Evolutionary conservation across 768 basidiomycete species (phyloP).

Genomic region (Macrocybe gigantea): DNA sequence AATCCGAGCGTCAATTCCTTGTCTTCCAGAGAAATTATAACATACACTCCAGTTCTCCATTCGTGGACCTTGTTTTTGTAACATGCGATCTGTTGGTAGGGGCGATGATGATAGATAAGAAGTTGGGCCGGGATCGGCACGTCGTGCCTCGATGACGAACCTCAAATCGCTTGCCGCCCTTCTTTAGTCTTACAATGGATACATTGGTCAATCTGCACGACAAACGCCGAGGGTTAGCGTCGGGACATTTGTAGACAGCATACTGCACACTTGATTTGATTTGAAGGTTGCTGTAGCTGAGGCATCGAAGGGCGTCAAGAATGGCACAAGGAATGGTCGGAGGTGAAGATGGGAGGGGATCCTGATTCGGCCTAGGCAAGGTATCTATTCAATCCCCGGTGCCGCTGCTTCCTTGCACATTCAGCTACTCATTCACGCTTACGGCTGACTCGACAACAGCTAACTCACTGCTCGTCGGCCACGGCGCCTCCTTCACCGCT

Average conservation of each 20-base stretch:
- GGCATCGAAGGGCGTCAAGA: slow-evolving; percentile 27
- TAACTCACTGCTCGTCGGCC: too few species aligned
- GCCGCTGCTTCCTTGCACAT: too few species aligned
- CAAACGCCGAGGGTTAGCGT: not conserved
- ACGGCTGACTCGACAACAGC: too few species aligned
- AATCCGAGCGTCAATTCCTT: slow-evolving; percentile 3
- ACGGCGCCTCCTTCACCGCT: too few species aligned
- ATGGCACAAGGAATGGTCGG: slow-evolving; percentile 2
- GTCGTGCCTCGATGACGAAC: slow-evolving; percentile 29
- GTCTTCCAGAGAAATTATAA: slow-evolving; percentile 6
- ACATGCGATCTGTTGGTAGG: slow-evolving; percentile 69
- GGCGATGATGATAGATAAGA: slow-evolving; percentile 1
- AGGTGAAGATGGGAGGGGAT: not conserved
- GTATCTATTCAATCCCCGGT: not conserved
- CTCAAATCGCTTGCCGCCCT: slow-evolving; percentile 97
- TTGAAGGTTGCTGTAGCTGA: slow-evolving; percentile 77
- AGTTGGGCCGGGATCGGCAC: not conserved
- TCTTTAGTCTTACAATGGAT: slow-evolving; percentile 92
- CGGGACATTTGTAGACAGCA: not conserved
- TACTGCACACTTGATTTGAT: slow-evolving; percentile 71
- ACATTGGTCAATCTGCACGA: slow-evolving; percentile 86
- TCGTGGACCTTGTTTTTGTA: slow-evolving; percentile 99
- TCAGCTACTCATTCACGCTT: too few species aligned
- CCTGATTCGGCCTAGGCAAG: not conserved
- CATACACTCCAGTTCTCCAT: slow-evolving; percentile 87